Percentiles rank a stretch among this genome's conserved stretches.
These are phyloP conservation scores for Aspergillus asperescens DNA, from an alignment of 495 filamentous ascomycete genomes.

Conservation along the genomic window DNA sequence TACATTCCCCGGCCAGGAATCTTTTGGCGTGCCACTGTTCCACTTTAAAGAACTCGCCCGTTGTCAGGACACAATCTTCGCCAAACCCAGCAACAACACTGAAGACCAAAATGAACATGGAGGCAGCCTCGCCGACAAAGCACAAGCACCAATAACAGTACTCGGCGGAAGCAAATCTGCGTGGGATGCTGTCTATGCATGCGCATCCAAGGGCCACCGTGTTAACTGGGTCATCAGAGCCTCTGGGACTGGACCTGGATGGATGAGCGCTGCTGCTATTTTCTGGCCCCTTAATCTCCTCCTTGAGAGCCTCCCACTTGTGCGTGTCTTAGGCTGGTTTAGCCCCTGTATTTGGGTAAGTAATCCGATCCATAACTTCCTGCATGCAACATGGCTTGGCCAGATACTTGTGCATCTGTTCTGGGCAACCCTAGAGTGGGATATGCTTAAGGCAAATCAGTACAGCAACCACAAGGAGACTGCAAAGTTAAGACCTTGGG, in stretches of 20 bases:
- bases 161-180: conserved; percentile 70
- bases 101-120: background rate
- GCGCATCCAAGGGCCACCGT: conserved; percentile 54
- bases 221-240: conserved; percentile 79
- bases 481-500: conserved; percentile 59
- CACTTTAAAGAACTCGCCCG: conserved; percentile 55
- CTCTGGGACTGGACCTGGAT: conserved; percentile 64
- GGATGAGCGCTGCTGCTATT: conserved; percentile 51
- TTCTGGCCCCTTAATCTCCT: conserved; percentile 52
- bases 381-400: conserved; percentile 64
- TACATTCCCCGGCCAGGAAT: conserved; percentile 40
- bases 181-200: conserved; percentile 69
- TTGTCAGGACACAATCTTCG: conserved; percentile 32
- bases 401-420: conserved; percentile 62
- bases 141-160: conserved; percentile 47
- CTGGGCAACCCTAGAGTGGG: conserved; percentile 56
- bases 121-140: conserved; percentile 8
- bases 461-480: conserved; percentile 58
- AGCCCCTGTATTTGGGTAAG: conserved; percentile 57
- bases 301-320: conserved; percentile 61
- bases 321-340: conserved; percentile 57
- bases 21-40: conserved; percentile 54
- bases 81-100: background rate
- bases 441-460: conserved; percentile 54
- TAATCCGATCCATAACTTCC: conserved; percentile 42